These are phyloP conservation scores for Rhexocercosporidium sp. DNA, from an alignment of 2,329 filamentous ascomycete species.

Conservation along the genomic window DNA sequence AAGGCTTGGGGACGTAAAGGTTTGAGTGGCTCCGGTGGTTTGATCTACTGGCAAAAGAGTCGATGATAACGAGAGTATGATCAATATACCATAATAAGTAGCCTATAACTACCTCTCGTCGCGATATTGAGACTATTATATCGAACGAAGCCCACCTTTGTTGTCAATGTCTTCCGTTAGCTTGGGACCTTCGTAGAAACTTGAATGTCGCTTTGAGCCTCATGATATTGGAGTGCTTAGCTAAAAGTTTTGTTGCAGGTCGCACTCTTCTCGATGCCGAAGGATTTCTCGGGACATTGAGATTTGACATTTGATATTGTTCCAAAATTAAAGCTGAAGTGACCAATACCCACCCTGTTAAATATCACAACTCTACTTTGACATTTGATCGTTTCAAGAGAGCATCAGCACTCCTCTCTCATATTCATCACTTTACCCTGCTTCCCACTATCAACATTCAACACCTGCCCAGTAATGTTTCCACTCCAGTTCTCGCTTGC, in stretches of 20 bases:
- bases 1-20: conserved; percentile 42
- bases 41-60: too few species aligned
- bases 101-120: too few species aligned
- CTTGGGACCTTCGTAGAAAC: too few species aligned
- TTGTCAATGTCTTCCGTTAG: too few species aligned
- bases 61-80: not conserved
- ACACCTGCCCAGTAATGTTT: conserved; percentile 50
- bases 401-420: conserved; percentile 29
- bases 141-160: too few species aligned
- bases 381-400: not conserved
- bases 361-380: not conserved
- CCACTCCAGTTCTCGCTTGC: conserved; percentile 52
- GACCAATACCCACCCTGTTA: not conserved
- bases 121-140: too few species aligned
- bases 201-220: not conserved
- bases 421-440: conserved; percentile 49
- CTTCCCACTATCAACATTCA: conserved; percentile 54
- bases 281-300: not conserved
- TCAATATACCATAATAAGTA: not conserved
- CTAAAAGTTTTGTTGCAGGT: not conserved
- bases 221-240: not conserved
- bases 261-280: not conserved
- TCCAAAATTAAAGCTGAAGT: not conserved
- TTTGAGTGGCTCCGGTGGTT: conserved; percentile 22
- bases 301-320: not conserved